Evolutionary conservation across 495 filamentous ascomycete species (phyloP).

Genomic region (Parachaetomium inaequale): DNA sequence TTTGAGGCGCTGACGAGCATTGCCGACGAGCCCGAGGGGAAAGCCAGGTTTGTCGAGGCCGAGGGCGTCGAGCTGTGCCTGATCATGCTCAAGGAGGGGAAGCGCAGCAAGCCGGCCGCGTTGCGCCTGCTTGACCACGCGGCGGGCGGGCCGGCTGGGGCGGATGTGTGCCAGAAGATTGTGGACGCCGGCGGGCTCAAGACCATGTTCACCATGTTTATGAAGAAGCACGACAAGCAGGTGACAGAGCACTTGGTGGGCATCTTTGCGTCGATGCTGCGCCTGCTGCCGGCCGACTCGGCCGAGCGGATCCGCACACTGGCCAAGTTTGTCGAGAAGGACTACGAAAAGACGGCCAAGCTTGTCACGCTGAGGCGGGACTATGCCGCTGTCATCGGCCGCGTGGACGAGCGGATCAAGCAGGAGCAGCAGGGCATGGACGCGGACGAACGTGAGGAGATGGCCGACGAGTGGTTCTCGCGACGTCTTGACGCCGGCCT

Average conservation of each 20-base stretch:
- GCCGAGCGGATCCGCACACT: constrained; percentile 75
- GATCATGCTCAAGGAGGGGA: constrained; percentile 65
- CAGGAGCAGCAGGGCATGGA: constrained; percentile 49
- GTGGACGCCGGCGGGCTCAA: constrained; percentile 85
- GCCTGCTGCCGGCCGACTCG: constrained; percentile 73
- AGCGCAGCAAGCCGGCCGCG: constrained; percentile 72
- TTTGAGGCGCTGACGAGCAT: constrained; percentile 81
- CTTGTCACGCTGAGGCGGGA: constrained; percentile 68
- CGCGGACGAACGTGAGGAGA: constrained; percentile 61
- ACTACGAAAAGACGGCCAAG: constrained; percentile 78
- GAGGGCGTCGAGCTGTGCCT: constrained; percentile 89
- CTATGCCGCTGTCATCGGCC: constrained; percentile 60
- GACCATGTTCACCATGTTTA: constrained; percentile 79
- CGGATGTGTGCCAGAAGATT: constrained; percentile 63
- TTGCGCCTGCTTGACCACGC: constrained; percentile 84
- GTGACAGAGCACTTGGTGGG: constrained; percentile 82
- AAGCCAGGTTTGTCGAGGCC: constrained; percentile 77
- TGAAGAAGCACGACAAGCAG: constrained; percentile 75
- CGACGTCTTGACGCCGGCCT: constrained; percentile 81
- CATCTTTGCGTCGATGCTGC: constrained; percentile 81
- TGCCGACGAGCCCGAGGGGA: constrained; percentile 71
- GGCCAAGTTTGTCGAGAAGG: constrained; percentile 93
- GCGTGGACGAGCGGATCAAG: constrained; percentile 65
- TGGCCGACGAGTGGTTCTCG: constrained; percentile 67
- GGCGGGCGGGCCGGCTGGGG: constrained; percentile 52